A percentile compares a stretch with the other conserved stretches of the same genome.
Evolutionary conservation across 495 filamentous ascomycete genomes (phyloP).

Genomic region (Antarctomyces pellizariae): DNA sequence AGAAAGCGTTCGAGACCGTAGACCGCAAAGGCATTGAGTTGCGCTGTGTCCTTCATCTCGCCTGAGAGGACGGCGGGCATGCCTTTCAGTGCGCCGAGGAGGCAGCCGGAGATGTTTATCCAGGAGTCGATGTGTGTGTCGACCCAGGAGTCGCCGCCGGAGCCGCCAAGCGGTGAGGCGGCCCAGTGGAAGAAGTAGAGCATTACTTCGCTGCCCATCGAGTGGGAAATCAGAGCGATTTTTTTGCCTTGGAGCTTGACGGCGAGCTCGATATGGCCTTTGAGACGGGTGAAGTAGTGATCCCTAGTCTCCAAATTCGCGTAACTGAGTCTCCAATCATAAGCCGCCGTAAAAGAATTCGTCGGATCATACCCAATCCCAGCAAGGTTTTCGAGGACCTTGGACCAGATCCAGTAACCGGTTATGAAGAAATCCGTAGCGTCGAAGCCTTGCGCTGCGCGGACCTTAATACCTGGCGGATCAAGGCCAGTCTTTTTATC

Average conservation of each 20-base stretch:
- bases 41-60: constrained; percentile 95
- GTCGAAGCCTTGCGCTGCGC: constrained; percentile 92
- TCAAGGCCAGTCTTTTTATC: constrained; percentile 81
- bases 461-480: constrained; percentile 75
- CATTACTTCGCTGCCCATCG: constrained; percentile 88
- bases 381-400: constrained; percentile 89
- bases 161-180: constrained; percentile 52
- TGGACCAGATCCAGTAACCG: constrained; percentile 96
- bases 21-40: constrained; percentile 91
- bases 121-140: constrained; percentile 76
- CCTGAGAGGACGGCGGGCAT: constrained; percentile 78
- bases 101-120: constrained; percentile 95
- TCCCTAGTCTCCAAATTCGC: constrained; percentile 70
- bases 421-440: constrained; percentile 91
- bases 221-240: constrained; percentile 73
- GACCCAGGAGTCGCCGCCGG: constrained; percentile 73
- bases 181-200: constrained; percentile 99
- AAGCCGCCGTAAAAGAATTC: constrained; percentile 85
- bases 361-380: constrained; percentile 91
- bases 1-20: constrained; percentile 95
- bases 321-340: constrained; percentile 95
- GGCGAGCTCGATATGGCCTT: constrained; percentile 71
- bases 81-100: constrained; percentile 88
- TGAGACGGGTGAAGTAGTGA: constrained; percentile 78
- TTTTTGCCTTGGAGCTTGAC: constrained; percentile 47